Evolutionary conservation across 768 basidiomycete genomes (phyloP).

Genomic region (Agaricus sinodeliciosus): DNA sequence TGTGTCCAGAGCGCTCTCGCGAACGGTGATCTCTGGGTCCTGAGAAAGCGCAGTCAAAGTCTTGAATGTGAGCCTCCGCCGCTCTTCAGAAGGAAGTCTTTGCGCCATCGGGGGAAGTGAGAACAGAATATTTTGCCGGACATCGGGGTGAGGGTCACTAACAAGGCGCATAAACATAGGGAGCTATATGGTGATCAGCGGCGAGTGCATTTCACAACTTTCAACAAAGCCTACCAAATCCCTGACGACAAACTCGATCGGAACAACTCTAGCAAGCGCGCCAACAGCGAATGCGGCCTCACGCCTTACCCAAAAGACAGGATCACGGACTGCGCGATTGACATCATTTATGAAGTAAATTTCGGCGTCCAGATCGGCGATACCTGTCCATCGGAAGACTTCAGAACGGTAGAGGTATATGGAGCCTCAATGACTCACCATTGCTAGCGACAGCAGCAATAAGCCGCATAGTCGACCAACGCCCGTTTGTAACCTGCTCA

Average conservation of each 20-base stretch:
- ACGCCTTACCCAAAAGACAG: conserved; percentile 71
- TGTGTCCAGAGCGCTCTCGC: conserved; percentile 75
- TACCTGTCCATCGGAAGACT: conserved; percentile 18
- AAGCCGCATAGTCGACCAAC: conserved; percentile 88
- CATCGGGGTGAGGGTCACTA: conserved; percentile 69
- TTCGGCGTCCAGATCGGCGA: conserved; percentile 45
- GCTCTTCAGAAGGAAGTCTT: conserved; percentile 50
- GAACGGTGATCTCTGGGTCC: conserved; percentile 63
- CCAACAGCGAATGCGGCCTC: conserved; percentile 88
- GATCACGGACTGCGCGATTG: conserved; percentile 56
- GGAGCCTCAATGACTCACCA: conserved; percentile 35
- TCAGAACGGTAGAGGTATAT: neutral
- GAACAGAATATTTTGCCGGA: conserved; percentile 83
- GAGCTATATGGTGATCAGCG: conserved; percentile 40
- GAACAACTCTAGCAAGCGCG: conserved; percentile 80
- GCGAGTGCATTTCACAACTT: neutral
- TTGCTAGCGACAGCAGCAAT: conserved; percentile 84
- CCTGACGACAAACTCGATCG: conserved; percentile 59
- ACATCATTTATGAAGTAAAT: conserved; percentile 73
- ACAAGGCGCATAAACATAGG: conserved; percentile 71
- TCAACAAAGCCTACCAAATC: conserved; percentile 44
- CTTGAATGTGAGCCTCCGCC: conserved; percentile 59
- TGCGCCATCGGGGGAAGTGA: conserved; percentile 76
- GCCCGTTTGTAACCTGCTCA: conserved; percentile 73
- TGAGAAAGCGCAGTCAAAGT: conserved; percentile 55